These are phyloP conservation scores for Xylariales sp. DNA, from an alignment of 2,329 filamentous ascomycete genomes.

Conservation along the genomic window DNA sequence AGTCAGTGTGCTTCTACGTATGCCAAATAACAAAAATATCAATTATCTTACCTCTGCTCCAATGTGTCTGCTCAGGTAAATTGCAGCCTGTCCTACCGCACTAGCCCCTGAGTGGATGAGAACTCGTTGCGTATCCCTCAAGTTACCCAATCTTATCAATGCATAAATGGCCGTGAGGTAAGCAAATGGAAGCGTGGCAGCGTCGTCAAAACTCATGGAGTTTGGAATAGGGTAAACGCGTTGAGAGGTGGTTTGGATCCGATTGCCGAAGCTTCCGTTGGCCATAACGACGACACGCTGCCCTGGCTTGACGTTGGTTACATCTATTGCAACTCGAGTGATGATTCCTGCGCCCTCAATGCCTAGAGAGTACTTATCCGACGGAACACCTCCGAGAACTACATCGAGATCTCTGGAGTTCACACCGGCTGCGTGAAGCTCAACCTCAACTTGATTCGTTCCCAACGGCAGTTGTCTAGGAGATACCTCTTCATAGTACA, in stretches of 20 bases:
- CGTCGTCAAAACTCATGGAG: constrained; percentile 14
- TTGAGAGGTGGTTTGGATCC: not conserved
- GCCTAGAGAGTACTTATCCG: constrained; percentile 13
- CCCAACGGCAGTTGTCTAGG: constrained; percentile 20
- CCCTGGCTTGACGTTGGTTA: constrained; percentile 10
- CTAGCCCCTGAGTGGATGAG: constrained; percentile 23
- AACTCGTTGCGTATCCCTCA: constrained; percentile 9
- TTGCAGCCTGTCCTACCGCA: constrained; percentile 18
- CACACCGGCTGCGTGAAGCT: constrained; percentile 26
- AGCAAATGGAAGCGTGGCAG: constrained; percentile 11
- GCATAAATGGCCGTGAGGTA: constrained; percentile 9
- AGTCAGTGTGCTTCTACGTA: no score
- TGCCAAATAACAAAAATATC: no score
- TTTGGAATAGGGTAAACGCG: constrained; percentile 12
- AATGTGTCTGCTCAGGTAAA: constrained; percentile 17
- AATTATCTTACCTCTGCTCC: constrained; percentile 14
- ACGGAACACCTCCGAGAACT: constrained; percentile 17
- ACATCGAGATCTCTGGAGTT: constrained; percentile 33
- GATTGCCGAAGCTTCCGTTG: not conserved
- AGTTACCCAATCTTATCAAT: not conserved
- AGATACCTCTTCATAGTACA: constrained; percentile 11
- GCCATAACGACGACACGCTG: constrained; percentile 8
- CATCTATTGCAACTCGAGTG: constrained; percentile 14
- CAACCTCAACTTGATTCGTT: no score
- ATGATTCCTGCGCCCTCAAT: constrained; percentile 13